phyloP scores from a whole-genome alignment of 768 basidiomycete genomes.

The Phallus indusiatus region DNA sequence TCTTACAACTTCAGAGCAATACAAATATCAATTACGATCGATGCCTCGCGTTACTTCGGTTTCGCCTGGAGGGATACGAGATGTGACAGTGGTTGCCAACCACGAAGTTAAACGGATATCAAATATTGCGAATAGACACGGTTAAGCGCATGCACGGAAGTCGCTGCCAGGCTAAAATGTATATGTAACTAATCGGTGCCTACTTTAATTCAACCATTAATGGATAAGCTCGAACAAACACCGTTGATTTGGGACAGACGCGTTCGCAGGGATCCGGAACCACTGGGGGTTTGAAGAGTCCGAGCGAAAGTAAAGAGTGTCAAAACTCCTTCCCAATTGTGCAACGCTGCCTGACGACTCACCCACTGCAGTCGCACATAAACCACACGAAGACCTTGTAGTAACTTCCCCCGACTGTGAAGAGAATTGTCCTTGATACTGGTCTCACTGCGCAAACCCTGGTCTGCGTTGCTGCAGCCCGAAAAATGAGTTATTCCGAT shows the following conservation, averaged over 20 bases:
- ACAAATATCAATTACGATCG: slow-evolving; percentile 37
- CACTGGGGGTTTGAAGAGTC: slow-evolving; percentile 37
- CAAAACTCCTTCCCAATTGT: neutral
- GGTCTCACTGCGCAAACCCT: slow-evolving; percentile 27
- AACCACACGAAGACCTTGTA: slow-evolving; percentile 50
- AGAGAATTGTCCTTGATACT: slow-evolving; percentile 33
- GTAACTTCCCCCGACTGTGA: slow-evolving; percentile 44
- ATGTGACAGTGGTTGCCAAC: slow-evolving; percentile 43
- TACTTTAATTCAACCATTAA: slow-evolving; percentile 4
- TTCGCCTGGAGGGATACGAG: slow-evolving; percentile 42
- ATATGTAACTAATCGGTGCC: neutral
- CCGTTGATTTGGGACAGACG: slow-evolving; percentile 22
- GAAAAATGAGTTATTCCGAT: slow-evolving; percentile 52
- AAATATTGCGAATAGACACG: slow-evolving; percentile 40
- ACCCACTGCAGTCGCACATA: slow-evolving; percentile 52
- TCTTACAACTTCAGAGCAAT: neutral
- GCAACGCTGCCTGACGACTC: slow-evolving; percentile 19
- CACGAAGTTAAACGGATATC: slow-evolving; percentile 45
- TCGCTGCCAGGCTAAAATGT: slow-evolving; percentile 46
- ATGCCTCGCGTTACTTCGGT: slow-evolving; percentile 53
- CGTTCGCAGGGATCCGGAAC: slow-evolving; percentile 46
- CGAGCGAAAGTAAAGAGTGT: neutral
- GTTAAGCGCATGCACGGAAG: slow-evolving; percentile 59
- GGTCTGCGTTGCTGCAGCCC: slow-evolving; percentile 47
- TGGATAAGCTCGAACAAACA: slow-evolving; percentile 20